Percentiles rank a stretch among this genome's conserved stretches.
These are phyloP conservation scores for Millerozyma miso DNA, from an alignment of 805 yeast species.

Conservation along the genomic window DNA sequence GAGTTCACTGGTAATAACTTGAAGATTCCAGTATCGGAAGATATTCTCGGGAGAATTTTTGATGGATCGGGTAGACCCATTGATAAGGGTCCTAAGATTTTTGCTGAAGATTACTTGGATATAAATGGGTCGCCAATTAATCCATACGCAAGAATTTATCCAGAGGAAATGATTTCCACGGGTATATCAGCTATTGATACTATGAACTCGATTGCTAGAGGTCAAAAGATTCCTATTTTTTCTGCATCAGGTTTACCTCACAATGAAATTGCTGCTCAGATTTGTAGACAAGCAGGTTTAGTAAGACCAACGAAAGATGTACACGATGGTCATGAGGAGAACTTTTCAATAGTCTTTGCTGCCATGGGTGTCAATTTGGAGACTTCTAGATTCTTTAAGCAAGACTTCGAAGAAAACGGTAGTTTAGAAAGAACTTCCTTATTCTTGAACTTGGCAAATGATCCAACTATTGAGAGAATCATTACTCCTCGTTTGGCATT, in stretches of 20 bases:
- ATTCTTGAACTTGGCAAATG: conserved; percentile 96
- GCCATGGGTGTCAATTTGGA: conserved; percentile 99
- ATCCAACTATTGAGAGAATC: conserved; percentile 99
- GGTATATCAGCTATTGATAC: conserved; percentile 99
- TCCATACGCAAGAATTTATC: conserved; percentile 97
- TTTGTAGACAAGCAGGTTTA: conserved; percentile 98
- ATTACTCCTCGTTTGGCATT: conserved; percentile 98
- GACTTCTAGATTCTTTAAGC: conserved; percentile 97
- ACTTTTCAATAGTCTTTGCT: conserved; percentile 97
- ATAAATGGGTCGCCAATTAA: conserved; percentile 99
- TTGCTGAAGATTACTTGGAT: conserved; percentile 97
- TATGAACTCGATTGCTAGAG: conserved; percentile 99
- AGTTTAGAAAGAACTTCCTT: conserved; percentile 96
- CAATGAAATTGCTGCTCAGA: conserved; percentile 99
- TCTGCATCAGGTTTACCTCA: conserved; percentile 99
- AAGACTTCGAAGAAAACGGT: conserved; percentile 98
- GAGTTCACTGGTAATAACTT: conserved; percentile 95
- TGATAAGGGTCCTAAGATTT: conserved; percentile 96
- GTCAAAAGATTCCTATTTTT: conserved; percentile 98
- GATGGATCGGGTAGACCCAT: conserved; percentile 99
- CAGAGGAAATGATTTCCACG: conserved; percentile 99
- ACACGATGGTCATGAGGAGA: conserved; percentile 99
- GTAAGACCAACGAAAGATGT: conserved; percentile 99
- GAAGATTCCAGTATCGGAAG: conserved; percentile 94
- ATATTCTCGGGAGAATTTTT: conserved; percentile 94